These are phyloP conservation scores for Quercus rubra DNA, from an alignment of 306 rosid species.

Conservation along the genomic window DNA sequence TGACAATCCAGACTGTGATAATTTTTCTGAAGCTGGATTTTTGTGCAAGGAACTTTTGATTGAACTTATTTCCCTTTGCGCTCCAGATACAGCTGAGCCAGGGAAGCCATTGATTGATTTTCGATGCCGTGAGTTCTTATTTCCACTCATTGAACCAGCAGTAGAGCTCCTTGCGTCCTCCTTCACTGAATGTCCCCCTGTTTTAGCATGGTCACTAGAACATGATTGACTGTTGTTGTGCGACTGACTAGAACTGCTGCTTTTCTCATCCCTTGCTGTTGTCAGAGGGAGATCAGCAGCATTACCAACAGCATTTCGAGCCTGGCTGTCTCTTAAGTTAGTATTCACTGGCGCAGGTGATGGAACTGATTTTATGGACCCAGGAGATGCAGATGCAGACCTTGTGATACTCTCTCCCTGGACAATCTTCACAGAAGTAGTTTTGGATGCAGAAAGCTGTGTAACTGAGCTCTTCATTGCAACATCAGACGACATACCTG, in stretches of 20 bases:
- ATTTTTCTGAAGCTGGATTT: slow-evolving; percentile 27
- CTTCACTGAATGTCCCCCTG: slow-evolving; percentile 51
- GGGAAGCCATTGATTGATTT: slow-evolving; percentile 58
- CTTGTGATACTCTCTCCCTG: slow-evolving; percentile 49
- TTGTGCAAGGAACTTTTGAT: slow-evolving; percentile 46
- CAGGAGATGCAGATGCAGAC: slow-evolving; percentile 45
- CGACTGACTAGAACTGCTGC: slow-evolving; percentile 88
- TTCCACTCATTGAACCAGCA: slow-evolving; percentile 54
- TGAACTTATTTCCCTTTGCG: slow-evolving; percentile 46
- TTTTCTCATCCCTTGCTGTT: slow-evolving; percentile 79
- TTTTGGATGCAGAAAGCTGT: slow-evolving; percentile 53
- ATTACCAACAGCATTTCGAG: slow-evolving; percentile 36
- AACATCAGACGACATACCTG: slow-evolving; percentile 58
- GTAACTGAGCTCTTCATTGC: slow-evolving; percentile 54
- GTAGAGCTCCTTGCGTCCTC: slow-evolving; percentile 79
- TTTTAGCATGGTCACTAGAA: slow-evolving; percentile 69
- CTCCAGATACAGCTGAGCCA: slow-evolving; percentile 41
- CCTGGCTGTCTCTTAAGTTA: slow-evolving; percentile 44
- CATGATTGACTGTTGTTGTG: slow-evolving; percentile 74
- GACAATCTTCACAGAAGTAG: slow-evolving; percentile 45
- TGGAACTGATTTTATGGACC: slow-evolving; percentile 32
- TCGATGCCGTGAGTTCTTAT: slow-evolving; percentile 61
- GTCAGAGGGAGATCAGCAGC: slow-evolving; percentile 51
- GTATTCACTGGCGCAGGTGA: slow-evolving; percentile 34
- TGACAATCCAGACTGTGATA: slow-evolving; percentile 33